Evolutionary conservation across 2,329 filamentous ascomycete species (phyloP).

Genomic region (Penicillium crustosum): DNA sequence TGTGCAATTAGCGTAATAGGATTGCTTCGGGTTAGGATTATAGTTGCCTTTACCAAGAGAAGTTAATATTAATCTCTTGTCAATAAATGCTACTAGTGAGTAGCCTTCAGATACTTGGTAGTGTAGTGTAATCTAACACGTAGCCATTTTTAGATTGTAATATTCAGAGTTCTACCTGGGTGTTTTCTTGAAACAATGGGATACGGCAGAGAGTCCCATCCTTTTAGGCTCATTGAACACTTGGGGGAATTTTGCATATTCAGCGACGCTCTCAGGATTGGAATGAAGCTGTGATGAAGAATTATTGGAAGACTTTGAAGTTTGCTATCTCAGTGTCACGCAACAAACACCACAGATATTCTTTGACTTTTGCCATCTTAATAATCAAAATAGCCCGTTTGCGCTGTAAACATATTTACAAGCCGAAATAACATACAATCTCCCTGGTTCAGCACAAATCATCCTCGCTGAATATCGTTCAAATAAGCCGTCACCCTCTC

Average conservation of each 20-base stretch:
- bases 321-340: neutral
- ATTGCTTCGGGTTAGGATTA: neutral
- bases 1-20: neutral
- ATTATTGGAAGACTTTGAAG: neutral
- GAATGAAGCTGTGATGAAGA: neutral
- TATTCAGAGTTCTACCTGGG: neutral
- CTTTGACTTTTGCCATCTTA: neutral
- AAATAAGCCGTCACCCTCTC: conserved; percentile 54
- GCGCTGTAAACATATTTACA: neutral
- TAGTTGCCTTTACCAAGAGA: no score
- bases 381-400: neutral
- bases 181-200: neutral
- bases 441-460: neutral
- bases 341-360: neutral
- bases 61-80: neutral
- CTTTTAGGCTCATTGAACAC: neutral
- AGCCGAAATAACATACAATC: neutral
- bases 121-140: no score
- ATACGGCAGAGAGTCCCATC: neutral
- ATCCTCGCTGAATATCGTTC: conserved; percentile 23
- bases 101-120: neutral
- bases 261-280: neutral
- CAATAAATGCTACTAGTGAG: neutral
- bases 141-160: neutral
- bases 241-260: neutral